Evolutionary conservation across 2,329 filamentous ascomycete genomes (phyloP).

Genomic region (Shiraia bambusicola): DNA sequence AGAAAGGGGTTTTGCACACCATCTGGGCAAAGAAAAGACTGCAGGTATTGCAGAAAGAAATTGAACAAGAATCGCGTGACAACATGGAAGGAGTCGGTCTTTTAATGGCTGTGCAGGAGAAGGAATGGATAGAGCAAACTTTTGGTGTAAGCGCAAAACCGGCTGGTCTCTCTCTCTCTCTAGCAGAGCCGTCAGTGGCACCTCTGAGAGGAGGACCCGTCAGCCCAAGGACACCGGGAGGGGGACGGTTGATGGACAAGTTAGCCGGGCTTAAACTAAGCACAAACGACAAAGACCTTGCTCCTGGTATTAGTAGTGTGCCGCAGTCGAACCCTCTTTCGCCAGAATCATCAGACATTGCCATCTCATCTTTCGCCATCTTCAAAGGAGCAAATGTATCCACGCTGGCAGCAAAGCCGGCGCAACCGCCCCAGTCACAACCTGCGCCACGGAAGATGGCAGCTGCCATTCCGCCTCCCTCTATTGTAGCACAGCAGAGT

Average conservation of each 20-base stretch:
- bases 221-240: constrained; percentile 62
- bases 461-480: constrained; percentile 40
- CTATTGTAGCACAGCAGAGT: constrained; percentile 45
- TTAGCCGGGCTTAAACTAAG: constrained; percentile 75
- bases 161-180: constrained; percentile 41
- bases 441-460: constrained; percentile 36
- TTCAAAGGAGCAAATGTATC: constrained; percentile 55
- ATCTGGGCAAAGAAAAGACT: constrained; percentile 86
- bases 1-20: constrained; percentile 82
- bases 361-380: constrained; percentile 60
- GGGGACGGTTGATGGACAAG: constrained; percentile 75
- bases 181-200: constrained; percentile 40
- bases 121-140: constrained; percentile 79
- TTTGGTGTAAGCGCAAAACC: constrained; percentile 63
- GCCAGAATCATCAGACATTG: constrained; percentile 63
- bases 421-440: constrained; percentile 37
- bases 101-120: constrained; percentile 81
- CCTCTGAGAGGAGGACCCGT: constrained; percentile 56
- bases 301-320: constrained; percentile 44
- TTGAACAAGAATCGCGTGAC: constrained; percentile 67
- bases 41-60: constrained; percentile 73
- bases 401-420: constrained; percentile 46
- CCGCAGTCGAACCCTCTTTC: constrained; percentile 55
- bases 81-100: constrained; percentile 82
- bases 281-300: constrained; percentile 68